A percentile compares a stretch with the other conserved stretches of the same genome.
These are phyloP conservation scores for Linaria vulgaris DNA, from an alignment of 257 asterid genomes.

Conservation along the genomic window DNA sequence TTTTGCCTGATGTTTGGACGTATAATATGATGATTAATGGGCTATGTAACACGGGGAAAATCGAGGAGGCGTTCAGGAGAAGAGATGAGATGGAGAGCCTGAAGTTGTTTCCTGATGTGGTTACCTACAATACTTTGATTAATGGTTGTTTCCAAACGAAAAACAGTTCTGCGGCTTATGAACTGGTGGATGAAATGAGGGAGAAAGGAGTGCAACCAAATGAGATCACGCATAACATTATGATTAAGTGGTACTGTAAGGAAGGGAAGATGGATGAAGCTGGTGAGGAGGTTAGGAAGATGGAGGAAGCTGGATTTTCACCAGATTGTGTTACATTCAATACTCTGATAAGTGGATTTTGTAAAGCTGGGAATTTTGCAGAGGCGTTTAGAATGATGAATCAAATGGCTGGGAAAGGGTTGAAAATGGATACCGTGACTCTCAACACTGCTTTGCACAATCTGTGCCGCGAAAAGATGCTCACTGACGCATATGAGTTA, in stretches of 20 bases:
- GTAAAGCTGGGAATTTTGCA: slow-evolving; percentile 61
- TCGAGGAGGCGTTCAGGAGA: slow-evolving; percentile 68
- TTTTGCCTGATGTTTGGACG: slow-evolving; percentile 70
- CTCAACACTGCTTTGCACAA: slow-evolving; percentile 63
- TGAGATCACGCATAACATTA: slow-evolving; percentile 66
- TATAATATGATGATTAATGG: slow-evolving; percentile 74
- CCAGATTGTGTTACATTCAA: slow-evolving; percentile 72
- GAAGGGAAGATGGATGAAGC: slow-evolving; percentile 76
- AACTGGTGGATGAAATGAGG: slow-evolving; percentile 63
- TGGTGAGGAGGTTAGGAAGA: slow-evolving; percentile 38
- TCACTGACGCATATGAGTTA: slow-evolving; percentile 58
- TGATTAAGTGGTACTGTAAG: slow-evolving; percentile 76
- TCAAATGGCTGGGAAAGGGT: slow-evolving; percentile 59
- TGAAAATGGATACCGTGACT: slow-evolving; percentile 77
- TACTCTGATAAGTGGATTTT: slow-evolving; percentile 63
- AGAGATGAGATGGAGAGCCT: slow-evolving; percentile 62
- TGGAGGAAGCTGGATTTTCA: slow-evolving; percentile 63
- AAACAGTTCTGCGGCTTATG: slow-evolving; percentile 44
- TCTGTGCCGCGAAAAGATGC: slow-evolving; percentile 59
- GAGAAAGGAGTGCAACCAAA: slow-evolving; percentile 52
- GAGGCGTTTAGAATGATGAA: slow-evolving; percentile 71
- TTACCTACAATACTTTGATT: slow-evolving; percentile 75
- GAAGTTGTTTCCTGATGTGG: slow-evolving; percentile 69
- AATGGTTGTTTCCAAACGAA: slow-evolving; percentile 59
- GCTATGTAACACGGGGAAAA: slow-evolving; percentile 50